Evolutionary conservation across 2,329 filamentous ascomycete species (phyloP).

Genomic region (Aotearoamyces nothofagi): DNA sequence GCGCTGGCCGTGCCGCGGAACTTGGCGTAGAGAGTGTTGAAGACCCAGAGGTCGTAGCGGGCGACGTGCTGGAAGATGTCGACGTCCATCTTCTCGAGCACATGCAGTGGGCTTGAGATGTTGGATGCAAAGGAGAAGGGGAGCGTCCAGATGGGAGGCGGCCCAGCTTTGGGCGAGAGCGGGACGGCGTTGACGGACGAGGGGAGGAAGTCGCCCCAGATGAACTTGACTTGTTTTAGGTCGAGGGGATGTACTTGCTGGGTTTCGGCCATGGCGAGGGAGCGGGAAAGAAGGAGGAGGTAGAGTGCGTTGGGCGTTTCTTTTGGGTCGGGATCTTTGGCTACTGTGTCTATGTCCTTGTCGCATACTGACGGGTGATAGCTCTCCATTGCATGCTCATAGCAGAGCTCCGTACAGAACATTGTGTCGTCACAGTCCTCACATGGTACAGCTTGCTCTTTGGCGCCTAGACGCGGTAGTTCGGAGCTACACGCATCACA

Average conservation of each 20-base stretch:
- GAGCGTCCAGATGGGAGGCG: constrained; percentile 49
- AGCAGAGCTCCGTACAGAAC: constrained; percentile 47
- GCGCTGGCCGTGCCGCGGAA: constrained; percentile 88
- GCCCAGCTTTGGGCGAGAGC: constrained; percentile 34
- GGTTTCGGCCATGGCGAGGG: constrained; percentile 46
- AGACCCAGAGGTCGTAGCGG: constrained; percentile 61
- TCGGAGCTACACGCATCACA: constrained; percentile 80
- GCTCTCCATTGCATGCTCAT: constrained; percentile 36
- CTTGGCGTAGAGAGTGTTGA: constrained; percentile 87
- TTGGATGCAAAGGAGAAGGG: constrained; percentile 69
- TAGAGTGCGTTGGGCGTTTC: constrained; percentile 48
- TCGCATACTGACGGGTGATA: constrained; percentile 54
- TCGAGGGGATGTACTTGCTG: constrained; percentile 47
- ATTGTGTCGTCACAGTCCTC: constrained; percentile 49
- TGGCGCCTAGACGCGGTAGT: constrained; percentile 41
- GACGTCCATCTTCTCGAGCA: constrained; percentile 74
- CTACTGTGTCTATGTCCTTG: constrained; percentile 48
- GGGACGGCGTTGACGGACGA: constrained; percentile 35
- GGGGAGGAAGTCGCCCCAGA: constrained; percentile 53
- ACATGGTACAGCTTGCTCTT: constrained; percentile 34
- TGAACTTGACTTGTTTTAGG: constrained; percentile 48
- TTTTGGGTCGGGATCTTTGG: constrained; percentile 43
- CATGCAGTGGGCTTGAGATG: constrained; percentile 57
- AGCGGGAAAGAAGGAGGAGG: constrained; percentile 43
- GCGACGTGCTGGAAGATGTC: constrained; percentile 49